A percentile compares a stretch with the other conserved stretches of the same genome.
Evolutionary conservation across 1,139 yeast genomes (phyloP).

Genomic region (Hyphopichia buzzinii): DNA sequence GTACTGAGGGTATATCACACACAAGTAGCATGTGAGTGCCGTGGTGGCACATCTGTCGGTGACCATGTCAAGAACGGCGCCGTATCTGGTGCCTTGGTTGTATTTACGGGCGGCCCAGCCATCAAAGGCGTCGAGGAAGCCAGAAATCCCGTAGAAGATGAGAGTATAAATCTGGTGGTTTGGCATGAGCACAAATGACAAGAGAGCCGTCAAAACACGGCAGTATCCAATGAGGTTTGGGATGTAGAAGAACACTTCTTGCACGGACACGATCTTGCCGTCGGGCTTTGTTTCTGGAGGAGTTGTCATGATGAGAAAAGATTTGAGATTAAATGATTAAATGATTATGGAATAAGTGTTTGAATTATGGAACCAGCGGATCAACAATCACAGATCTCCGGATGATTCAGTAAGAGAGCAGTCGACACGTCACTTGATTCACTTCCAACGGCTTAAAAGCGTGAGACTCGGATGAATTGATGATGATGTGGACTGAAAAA

Average conservation of each 20-base stretch:
- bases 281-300: not conserved
- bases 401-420: no score
- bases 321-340: not conserved
- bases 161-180: constrained; percentile 79
- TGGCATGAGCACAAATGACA: constrained; percentile 80
- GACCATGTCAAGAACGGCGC: constrained; percentile 98
- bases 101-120: constrained; percentile 92
- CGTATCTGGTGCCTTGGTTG: constrained; percentile 88
- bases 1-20: constrained; percentile 71
- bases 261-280: constrained; percentile 24
- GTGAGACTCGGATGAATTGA: no score
- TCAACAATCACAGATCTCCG: no score
- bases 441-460: no score
- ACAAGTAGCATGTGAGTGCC: constrained; percentile 79
- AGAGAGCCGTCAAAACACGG: constrained; percentile 75
- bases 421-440: no score
- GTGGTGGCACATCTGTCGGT: constrained; percentile 97
- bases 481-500: no score
- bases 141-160: constrained; percentile 77
- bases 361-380: not conserved
- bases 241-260: constrained; percentile 68
- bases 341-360: not conserved
- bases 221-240: constrained; percentile 92
- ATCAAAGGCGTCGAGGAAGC: constrained; percentile 92
- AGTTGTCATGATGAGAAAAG: not conserved